These are phyloP conservation scores for Paralagenidium karlingii DNA, from an alignment of 352 stramenopile species.

Conservation along the genomic window DNA sequence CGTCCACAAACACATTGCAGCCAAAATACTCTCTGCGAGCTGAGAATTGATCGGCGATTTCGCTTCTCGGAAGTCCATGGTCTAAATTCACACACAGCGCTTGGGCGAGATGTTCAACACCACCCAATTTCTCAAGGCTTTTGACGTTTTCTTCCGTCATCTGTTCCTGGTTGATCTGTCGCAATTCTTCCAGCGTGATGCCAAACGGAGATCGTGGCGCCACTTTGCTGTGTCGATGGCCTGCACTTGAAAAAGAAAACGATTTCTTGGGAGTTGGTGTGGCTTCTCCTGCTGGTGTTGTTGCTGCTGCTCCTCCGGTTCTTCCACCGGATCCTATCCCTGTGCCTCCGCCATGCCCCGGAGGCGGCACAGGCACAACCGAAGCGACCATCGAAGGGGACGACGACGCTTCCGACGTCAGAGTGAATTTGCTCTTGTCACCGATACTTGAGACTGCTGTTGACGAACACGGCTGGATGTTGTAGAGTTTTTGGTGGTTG, in stretches of 20 bases:
- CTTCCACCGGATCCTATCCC: not conserved
- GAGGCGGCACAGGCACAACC: not conserved
- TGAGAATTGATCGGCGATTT: constrained; percentile 41
- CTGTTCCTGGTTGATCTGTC: constrained; percentile 58
- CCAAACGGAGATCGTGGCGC: constrained; percentile 54
- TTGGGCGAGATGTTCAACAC: constrained; percentile 28
- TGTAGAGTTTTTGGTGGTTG: too few species aligned
- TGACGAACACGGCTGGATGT: too few species aligned
- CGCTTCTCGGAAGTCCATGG: constrained; percentile 38
- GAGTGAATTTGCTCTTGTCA: too few species aligned
- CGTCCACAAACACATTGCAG: constrained; percentile 48
- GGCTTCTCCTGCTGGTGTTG: not conserved
- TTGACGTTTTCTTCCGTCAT: constrained; percentile 67
- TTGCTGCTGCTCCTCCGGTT: not conserved
- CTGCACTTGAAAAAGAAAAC: constrained; percentile 36
- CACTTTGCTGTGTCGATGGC: constrained; percentile 38
- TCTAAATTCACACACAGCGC: constrained; percentile 61
- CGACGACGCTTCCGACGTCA: too few species aligned
- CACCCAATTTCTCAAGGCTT: constrained; percentile 46
- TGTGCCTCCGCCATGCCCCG: not conserved
- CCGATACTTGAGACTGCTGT: too few species aligned
- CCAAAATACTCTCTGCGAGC: constrained; percentile 46
- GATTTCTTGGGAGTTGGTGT: constrained; percentile 5
- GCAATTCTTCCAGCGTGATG: constrained; percentile 57
- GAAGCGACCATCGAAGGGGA: not conserved